Conservation (phyloP, 345 rosid species). For the Turnera subulata region DNA sequence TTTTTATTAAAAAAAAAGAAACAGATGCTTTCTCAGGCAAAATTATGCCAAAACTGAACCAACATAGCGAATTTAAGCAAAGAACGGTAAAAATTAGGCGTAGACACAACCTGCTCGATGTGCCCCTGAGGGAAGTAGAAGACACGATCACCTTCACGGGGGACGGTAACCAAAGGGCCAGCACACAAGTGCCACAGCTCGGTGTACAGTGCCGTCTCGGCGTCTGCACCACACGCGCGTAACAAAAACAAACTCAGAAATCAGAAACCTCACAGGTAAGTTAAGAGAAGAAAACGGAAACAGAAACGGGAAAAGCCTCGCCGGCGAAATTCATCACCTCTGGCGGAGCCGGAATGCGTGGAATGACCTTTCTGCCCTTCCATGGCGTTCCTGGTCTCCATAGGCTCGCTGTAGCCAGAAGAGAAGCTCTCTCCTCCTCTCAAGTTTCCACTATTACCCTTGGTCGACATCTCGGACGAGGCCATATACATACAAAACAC, state of each 20-base stretch:
- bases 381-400: slow-evolving; percentile 12
- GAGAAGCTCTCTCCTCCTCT: slow-evolving; percentile 22
- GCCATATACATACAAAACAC: slow-evolving; percentile 5
- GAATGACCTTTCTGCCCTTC: slow-evolving; percentile 21
- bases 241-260: neutral
- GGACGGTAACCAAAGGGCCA: slow-evolving; percentile 55
- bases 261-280: neutral
- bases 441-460: slow-evolving; percentile 17
- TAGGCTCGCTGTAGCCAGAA: slow-evolving; percentile 19
- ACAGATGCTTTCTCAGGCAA: neutral
- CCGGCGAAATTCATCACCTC: slow-evolving; percentile 9
- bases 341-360: slow-evolving; percentile 13
- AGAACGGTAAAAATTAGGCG: neutral
- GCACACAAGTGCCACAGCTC: slow-evolving; percentile 68
- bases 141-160: slow-evolving; percentile 40
- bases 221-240: slow-evolving; percentile 23
- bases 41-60: too few relatives aligned
- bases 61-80: neutral
- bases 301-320: neutral
- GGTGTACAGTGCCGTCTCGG: slow-evolving; percentile 35
- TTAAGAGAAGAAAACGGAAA: neutral
- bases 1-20: neutral
- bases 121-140: slow-evolving; percentile 63
- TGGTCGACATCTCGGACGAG: slow-evolving; percentile 20
- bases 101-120: slow-evolving; percentile 42